These are phyloP conservation scores for Fusarium albidum DNA, from an alignment of 2,329 filamentous ascomycete genomes.

Conservation along the genomic window DNA sequence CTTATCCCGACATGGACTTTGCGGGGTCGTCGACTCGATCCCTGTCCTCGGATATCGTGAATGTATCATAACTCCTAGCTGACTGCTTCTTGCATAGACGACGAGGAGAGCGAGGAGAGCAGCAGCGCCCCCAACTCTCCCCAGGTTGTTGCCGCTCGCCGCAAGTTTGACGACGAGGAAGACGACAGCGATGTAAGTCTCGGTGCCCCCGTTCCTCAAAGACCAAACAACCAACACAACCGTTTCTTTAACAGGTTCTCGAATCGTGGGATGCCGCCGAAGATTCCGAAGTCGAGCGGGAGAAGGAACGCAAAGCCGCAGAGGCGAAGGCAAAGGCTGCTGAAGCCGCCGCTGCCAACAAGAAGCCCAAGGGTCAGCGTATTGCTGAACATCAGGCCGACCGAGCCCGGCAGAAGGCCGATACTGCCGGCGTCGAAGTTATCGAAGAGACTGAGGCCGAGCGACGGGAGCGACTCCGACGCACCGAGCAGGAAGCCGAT, in stretches of 20 bases:
- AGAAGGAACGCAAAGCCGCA: conserved; percentile 88
- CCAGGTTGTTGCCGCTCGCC: conserved; percentile 50
- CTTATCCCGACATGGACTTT: conserved; percentile 22
- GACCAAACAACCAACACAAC: conserved; percentile 4
- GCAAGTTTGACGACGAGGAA: conserved; percentile 91
- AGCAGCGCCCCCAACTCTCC: conserved; percentile 49
- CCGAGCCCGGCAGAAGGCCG: conserved; percentile 61
- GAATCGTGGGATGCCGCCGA: conserved; percentile 98
- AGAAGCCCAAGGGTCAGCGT: conserved; percentile 88
- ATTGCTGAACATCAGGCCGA: conserved; percentile 79
- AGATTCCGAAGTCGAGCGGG: conserved; percentile 94
- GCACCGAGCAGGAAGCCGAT: conserved; percentile 86
- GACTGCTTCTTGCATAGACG: conserved; percentile 43
- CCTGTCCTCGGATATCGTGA: background rate
- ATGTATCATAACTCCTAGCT: conserved; percentile 5
- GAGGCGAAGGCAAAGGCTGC: conserved; percentile 91
- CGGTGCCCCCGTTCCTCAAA: background rate
- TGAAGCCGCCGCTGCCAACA: conserved; percentile 85
- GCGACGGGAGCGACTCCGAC: conserved; percentile 76
- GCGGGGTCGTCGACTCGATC: conserved; percentile 19
- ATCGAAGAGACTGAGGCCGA: conserved; percentile 79
- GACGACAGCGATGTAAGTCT: conserved; percentile 77
- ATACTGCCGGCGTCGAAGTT: conserved; percentile 65
- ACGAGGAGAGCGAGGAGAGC: conserved; percentile 50
- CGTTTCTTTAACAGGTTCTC: conserved; percentile 71